Base-by-base conservation (phyloP, 148 eudicot genomes). In the Limonium bicolor region DNA sequence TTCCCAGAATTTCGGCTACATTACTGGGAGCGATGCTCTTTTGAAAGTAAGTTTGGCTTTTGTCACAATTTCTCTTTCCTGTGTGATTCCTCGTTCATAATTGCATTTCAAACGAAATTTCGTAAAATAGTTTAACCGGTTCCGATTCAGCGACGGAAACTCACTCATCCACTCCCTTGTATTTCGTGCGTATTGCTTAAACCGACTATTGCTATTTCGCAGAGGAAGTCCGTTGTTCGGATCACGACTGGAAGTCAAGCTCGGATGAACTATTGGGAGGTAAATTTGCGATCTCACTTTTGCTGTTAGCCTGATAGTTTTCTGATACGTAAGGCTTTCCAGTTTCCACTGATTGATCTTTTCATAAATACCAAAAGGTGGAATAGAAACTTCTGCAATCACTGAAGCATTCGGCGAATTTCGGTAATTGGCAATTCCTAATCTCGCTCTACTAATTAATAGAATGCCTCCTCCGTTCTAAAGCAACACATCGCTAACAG, bases 351-450 rank as follows among this genome's bases (percentile, higher is more conserved):
- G 8, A 3, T 43, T 23, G 12, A 2, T 30, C 28, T 22, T 22
- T 1, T 12, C 7, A n/a, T n/a, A n/a, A n/a, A n/a, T 24, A 48
- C 36, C 52, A 3, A 19, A 39, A 85, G 97, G 94, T 27, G 97
- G 97, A 14, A 74, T 88, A 16, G 97, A 88, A 66, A 88, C 97
- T 46, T 33, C 36, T 26, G 67, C 92, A 28, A 88, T 88, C 20
- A 88, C 97, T 14, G 97, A 88, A 72, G 80, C 97, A 27, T 88
- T 84, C 48, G 97, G 95, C 37, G 97, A 88, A 61, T 88, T 88
- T 54, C 63, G 97, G 95, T 84, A 44, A 80, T 50, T 35, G 32
- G 10, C 13, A 43, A 13, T 14, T 1, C 48, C 24, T 43, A 18
- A 23, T 3, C 20, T 13, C 4, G 7, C 12, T 41, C 18, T 8